phyloP scores from a whole-genome alignment of 1,139 yeast genomes.

The Nadsonia commutata region DNA sequence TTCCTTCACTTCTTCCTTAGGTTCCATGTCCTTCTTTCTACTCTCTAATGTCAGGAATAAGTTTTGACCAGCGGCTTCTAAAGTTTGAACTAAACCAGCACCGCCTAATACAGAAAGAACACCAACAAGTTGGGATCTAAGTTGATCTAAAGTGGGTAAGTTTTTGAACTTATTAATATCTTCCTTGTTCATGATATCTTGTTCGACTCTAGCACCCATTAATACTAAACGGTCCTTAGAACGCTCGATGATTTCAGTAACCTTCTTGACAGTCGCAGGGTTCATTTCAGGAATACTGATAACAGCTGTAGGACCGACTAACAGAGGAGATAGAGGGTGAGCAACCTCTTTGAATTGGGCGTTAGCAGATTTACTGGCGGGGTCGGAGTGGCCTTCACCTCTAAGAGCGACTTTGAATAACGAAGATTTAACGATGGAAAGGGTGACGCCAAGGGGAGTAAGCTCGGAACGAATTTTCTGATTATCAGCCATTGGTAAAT shows the following conservation, averaged over 20 bases:
- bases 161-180: slow-evolving; percentile 52
- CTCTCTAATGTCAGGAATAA: slow-evolving; percentile 63
- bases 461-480: slow-evolving; percentile 47
- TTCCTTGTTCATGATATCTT: slow-evolving; percentile 36
- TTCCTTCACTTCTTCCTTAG: slow-evolving; percentile 5
- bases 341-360: slow-evolving; percentile 22
- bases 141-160: slow-evolving; percentile 53
- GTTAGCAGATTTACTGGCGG: slow-evolving; percentile 50
- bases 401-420: slow-evolving; percentile 65
- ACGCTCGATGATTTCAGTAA: slow-evolving; percentile 44
- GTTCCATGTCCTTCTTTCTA: slow-evolving; percentile 33
- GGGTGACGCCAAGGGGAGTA: slow-evolving; percentile 45
- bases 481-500: slow-evolving; percentile 57
- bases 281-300: slow-evolving; percentile 53
- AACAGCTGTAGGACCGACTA: slow-evolving; percentile 80
- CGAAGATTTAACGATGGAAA: slow-evolving; percentile 52
- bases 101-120: slow-evolving; percentile 73
- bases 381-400: slow-evolving; percentile 54
- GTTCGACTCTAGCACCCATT: slow-evolving; percentile 74
- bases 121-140: slow-evolving; percentile 78
- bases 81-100: slow-evolving; percentile 72
- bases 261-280: slow-evolving; percentile 50
- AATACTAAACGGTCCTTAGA: slow-evolving; percentile 63
- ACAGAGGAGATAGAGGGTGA: slow-evolving; percentile 58
- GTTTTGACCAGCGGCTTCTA: slow-evolving; percentile 50